Evolutionary conservation across 768 basidiomycete species (phyloP).

Genomic region (Termitomyces sp.): DNA sequence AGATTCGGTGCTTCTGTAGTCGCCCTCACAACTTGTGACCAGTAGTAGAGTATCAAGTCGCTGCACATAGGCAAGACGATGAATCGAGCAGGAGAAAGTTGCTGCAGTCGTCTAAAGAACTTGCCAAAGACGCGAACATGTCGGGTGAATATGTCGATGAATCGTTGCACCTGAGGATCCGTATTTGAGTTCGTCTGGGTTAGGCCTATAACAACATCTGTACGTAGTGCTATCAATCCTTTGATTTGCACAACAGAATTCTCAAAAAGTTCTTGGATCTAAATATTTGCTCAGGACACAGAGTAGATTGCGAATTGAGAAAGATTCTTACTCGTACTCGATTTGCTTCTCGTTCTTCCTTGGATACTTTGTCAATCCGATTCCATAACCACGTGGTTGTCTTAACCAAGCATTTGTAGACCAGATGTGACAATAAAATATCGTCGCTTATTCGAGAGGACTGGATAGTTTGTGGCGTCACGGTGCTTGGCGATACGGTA

Average conservation of each 20-base stretch:
- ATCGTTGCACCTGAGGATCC: constrained; percentile 32
- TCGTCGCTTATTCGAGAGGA: constrained; percentile 31
- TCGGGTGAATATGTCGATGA: constrained; percentile 55
- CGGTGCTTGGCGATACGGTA: constrained; percentile 29
- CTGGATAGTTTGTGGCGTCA: constrained; percentile 38
- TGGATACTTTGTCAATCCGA: constrained; percentile 34
- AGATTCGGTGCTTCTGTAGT: constrained; percentile 44
- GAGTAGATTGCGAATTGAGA: background rate
- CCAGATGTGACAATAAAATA: constrained; percentile 52
- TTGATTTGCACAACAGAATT: constrained; percentile 52
- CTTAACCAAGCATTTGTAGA: constrained; percentile 72
- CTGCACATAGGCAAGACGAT: constrained; percentile 55
- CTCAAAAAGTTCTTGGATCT: constrained; percentile 62
- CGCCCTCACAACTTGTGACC: constrained; percentile 75
- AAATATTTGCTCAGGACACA: background rate
- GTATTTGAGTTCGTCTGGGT: constrained; percentile 18
- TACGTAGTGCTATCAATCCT: constrained; percentile 51
- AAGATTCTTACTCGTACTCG: constrained; percentile 45
- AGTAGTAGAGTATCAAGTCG: constrained; percentile 72
- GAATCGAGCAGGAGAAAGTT: constrained; percentile 53
- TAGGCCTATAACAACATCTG: constrained; percentile 40
- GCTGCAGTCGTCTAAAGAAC: constrained; percentile 72
- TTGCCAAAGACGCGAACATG: constrained; percentile 74
- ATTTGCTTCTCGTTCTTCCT: constrained; percentile 37
- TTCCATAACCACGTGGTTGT: constrained; percentile 71